A percentile compares a stretch with the other conserved stretches of the same genome.
phyloP scores from a whole-genome alignment of 2,329 filamentous ascomycete genomes.

The Fusarium illudens region DNA sequence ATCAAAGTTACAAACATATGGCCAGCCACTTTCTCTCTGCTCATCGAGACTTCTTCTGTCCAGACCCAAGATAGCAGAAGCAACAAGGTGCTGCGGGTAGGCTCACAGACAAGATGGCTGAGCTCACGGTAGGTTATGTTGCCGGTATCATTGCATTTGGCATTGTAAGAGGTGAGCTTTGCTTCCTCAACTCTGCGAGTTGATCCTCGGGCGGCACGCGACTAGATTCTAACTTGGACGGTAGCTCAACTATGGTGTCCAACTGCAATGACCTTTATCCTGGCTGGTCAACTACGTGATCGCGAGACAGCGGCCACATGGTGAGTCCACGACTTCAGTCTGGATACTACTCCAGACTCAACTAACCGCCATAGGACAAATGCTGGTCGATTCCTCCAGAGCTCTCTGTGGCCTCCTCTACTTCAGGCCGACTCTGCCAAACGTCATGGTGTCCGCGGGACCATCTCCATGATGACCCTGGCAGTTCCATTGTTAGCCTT shows the following conservation, averaged over 20 bases:
- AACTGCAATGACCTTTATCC: constrained; percentile 47
- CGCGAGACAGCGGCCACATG: constrained; percentile 50
- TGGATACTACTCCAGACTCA: neutral
- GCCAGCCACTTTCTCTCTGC: neutral
- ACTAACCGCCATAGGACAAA: constrained; percentile 23
- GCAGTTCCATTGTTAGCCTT: constrained; percentile 41
- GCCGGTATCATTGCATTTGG: constrained; percentile 39
- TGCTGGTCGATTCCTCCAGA: constrained; percentile 44
- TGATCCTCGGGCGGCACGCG: neutral
- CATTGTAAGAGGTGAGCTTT: constrained; percentile 32
- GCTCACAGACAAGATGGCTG: constrained; percentile 17
- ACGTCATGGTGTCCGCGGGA: constrained; percentile 43
- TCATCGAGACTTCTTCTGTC: neutral
- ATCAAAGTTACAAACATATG: neutral
- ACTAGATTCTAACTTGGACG: neutral
- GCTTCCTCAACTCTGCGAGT: neutral
- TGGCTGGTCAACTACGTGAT: constrained; percentile 48
- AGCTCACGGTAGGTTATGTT: constrained; percentile 36
- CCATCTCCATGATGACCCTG: constrained; percentile 20
- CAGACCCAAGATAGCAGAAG: neutral
- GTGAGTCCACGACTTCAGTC: constrained; percentile 30
- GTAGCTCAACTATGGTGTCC: constrained; percentile 51
- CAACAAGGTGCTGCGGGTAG: neutral
- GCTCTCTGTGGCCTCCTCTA: constrained; percentile 53
- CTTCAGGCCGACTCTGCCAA: constrained; percentile 50